A percentile compares a stretch with the other conserved stretches of the same genome.
phyloP scores from a whole-genome alignment of 2,329 filamentous ascomycete species.

The Dissoconium aciculare region DNA sequence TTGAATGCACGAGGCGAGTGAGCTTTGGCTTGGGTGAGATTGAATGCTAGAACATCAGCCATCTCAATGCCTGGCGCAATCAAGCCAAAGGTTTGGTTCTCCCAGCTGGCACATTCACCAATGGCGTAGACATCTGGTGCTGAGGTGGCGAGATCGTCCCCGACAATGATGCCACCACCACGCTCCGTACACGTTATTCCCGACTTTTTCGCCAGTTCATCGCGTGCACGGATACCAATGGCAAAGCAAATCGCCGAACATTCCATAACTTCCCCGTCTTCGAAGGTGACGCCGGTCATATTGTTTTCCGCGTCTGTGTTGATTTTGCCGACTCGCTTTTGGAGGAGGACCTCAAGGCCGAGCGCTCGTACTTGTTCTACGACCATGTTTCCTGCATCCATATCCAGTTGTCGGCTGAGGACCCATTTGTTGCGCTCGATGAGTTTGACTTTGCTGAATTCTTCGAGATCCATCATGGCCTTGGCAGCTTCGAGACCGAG shows the following conservation, averaged over 20 bases:
- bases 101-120: constrained; percentile 83
- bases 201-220: constrained; percentile 56
- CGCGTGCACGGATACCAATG: constrained; percentile 69
- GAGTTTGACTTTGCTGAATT: constrained; percentile 58
- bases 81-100: constrained; percentile 71
- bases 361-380: constrained; percentile 65
- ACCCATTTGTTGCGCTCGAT: constrained; percentile 77
- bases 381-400: constrained; percentile 66
- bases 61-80: constrained; percentile 85
- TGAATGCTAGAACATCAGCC: constrained; percentile 83
- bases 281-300: constrained; percentile 61
- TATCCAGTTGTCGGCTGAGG: constrained; percentile 65
- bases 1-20: constrained; percentile 59
- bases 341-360: constrained; percentile 65
- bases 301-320: constrained; percentile 51
- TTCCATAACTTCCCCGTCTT: constrained; percentile 62
- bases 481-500: constrained; percentile 81
- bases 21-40: constrained; percentile 66
- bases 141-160: constrained; percentile 53
- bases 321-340: constrained; percentile 59
- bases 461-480: constrained; percentile 73
- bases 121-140: constrained; percentile 65
- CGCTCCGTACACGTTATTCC: constrained; percentile 58
- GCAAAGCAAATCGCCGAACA: constrained; percentile 80
- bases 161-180: constrained; percentile 62